Evolutionary conservation across 1,284 basidiomycete genomes (phyloP).

Genomic region (Puccinia novopanici): DNA sequence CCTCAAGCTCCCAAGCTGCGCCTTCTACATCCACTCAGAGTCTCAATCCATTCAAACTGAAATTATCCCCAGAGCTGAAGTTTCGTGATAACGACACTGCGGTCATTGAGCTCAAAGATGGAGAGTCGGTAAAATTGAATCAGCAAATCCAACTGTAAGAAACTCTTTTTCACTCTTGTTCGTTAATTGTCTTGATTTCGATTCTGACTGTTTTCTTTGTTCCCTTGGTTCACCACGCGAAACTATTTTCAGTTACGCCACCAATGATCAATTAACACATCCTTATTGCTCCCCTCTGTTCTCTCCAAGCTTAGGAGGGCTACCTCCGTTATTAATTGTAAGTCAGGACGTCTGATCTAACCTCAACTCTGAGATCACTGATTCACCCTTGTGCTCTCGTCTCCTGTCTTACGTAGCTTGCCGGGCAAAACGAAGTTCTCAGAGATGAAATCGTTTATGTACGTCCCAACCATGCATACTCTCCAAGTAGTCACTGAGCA

Average conservation of each 20-base stretch:
- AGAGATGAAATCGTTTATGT: slow-evolving; percentile 87
- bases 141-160: slow-evolving; percentile 52
- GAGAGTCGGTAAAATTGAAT: slow-evolving; percentile 52
- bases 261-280: slow-evolving; percentile 78
- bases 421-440: slow-evolving; percentile 86
- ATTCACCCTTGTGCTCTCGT: background rate
- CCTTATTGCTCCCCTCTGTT: slow-evolving; percentile 80
- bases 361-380: background rate
- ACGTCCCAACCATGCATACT: too few species aligned
- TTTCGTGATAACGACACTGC: slow-evolving; percentile 27
- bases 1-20: slow-evolving; percentile 2
- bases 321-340: slow-evolving; percentile 83
- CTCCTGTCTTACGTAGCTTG: slow-evolving; percentile 56
- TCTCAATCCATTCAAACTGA: slow-evolving; percentile 25
- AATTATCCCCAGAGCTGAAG: slow-evolving; percentile 47
- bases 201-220: slow-evolving; percentile 41
- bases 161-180: background rate
- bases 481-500: too few species aligned
- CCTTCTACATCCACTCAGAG: background rate
- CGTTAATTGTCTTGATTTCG: background rate
- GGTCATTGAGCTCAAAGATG: slow-evolving; percentile 52
- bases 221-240: background rate
- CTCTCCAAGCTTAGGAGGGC: slow-evolving; percentile 77
- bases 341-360: background rate
- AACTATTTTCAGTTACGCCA: slow-evolving; percentile 66